Evolutionary conservation across 805 yeast genomes (phyloP), one percentile per base, ranked within the genome.

Genomic region (Sugiyamaella chiloensis): DNA sequence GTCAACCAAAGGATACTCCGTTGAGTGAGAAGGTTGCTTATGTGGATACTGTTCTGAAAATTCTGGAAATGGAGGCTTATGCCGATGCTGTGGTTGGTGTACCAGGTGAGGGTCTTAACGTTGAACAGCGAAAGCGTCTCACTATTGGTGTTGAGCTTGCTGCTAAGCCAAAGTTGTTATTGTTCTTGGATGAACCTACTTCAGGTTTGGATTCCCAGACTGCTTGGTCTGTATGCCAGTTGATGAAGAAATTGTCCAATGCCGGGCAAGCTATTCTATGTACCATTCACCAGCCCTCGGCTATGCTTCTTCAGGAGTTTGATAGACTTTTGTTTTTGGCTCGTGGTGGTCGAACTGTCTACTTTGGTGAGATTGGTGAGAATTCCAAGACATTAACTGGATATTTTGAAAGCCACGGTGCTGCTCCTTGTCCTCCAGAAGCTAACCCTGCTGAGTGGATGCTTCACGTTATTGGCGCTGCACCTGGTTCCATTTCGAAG

Each of bases 361-460:
- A 84, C 66, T 84, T 83, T 63, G 91, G 90, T 52, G 85, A 82
- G 42, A 68, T 82, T 51, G 90, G 91, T 47, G 64, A 73, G 30
- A 75, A 80, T 56, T 80, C 79, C 57, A 60, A 63, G 37, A 72
- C 78, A 2, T 71, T 84, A 69, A 81, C 83, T 48, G 66, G 76
- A 44, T 84, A 84, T 61, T 83, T 85, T 58, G 88, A 84, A 63
- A 61, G 63, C 3, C 65, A 83, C 54, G 89, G 88, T 46, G 79
- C 89, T 35, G 75, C 73, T 21, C 69, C 70, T 47, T 85, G 90
- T 68, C 89, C 90, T 17, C 68, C 72, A 5, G 72, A 73, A 35
- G 88, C 87, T 4, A 85, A 85, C 55, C 93, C 91, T 26, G 91
- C 90, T 11, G 96, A 87, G 69, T 88, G 95, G 93, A 88, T 88